phyloP scores from a whole-genome alignment of 2,329 filamentous ascomycete species.

The Diplodia mutila region DNA sequence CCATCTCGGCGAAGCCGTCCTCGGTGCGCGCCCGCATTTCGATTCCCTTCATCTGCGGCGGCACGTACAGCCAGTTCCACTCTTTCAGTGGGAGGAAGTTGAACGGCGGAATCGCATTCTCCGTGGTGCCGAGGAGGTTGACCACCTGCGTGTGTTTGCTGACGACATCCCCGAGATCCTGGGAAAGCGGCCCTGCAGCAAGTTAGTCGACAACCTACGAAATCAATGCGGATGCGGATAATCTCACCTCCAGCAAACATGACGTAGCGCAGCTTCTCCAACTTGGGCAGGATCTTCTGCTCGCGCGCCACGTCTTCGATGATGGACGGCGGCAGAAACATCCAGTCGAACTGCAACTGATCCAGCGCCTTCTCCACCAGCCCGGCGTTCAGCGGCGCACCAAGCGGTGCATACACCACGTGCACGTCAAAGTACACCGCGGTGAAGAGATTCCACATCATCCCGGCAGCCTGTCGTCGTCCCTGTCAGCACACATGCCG shows the following conservation, averaged over 20 bases:
- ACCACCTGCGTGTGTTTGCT: not conserved
- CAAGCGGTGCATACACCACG: not conserved
- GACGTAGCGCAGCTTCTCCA: not conserved
- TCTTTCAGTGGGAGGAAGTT: constrained; percentile 56
- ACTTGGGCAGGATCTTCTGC: not conserved
- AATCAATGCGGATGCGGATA: not conserved
- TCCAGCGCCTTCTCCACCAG: constrained; percentile 34
- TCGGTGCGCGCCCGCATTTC: not conserved
- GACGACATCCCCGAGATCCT: not conserved
- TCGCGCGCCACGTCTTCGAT: not conserved
- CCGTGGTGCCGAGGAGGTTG: not conserved
- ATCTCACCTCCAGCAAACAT: not conserved
- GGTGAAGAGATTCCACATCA: not conserved
- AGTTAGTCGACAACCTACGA: not conserved
- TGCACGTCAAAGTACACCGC: not conserved
- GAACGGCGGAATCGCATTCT: constrained; percentile 60
- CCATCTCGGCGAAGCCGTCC: not conserved
- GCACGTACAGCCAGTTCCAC: constrained; percentile 62
- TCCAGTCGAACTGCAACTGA: not conserved
- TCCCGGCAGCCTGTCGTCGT: not conserved
- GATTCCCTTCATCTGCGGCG: constrained; percentile 45
- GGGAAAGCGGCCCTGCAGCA: not conserved
- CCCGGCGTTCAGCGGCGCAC: constrained; percentile 32
- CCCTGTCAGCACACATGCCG: no score
- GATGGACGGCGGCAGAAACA: not conserved